Evolutionary conservation across 805 yeast genomes (phyloP).

Genomic region (Cyberlindnera maritima): DNA sequence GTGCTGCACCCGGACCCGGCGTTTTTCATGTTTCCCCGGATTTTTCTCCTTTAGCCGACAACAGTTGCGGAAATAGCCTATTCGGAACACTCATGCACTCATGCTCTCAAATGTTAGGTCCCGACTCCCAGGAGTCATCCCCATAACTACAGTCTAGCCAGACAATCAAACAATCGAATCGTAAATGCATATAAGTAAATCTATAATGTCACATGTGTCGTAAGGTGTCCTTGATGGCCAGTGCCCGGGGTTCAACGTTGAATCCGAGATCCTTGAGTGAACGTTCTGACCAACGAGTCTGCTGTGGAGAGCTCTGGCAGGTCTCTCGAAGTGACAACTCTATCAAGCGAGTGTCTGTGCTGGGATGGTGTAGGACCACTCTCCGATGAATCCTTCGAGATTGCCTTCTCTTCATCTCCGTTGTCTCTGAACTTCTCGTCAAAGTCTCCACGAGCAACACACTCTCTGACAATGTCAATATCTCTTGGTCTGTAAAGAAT

Average conservation of each 20-base stretch:
- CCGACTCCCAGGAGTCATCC: too few species aligned
- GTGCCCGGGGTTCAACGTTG: too few species aligned
- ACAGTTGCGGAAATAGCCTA: conserved; percentile 3
- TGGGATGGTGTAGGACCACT: neutral
- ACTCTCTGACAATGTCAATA: conserved; percentile 66
- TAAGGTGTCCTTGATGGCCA: too few species aligned
- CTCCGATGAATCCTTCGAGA: conserved; percentile 9
- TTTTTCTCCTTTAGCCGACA: conserved; percentile 9
- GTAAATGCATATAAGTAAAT: too few species aligned
- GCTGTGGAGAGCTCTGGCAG: conserved; percentile 20
- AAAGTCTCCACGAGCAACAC: conserved; percentile 63
- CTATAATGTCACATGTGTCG: too few species aligned
- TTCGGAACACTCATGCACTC: too few species aligned
- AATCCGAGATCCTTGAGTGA: conserved; percentile 7
- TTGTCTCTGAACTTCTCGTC: conserved; percentile 26
- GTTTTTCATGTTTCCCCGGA: conserved; percentile 6
- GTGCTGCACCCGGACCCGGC: too few species aligned
- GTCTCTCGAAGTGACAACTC: conserved; percentile 15
- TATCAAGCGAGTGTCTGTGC: conserved; percentile 16
- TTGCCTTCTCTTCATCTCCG: conserved; percentile 13
- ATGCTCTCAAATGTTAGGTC: too few species aligned
- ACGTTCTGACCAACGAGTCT: conserved; percentile 15
- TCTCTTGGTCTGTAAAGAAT: conserved; percentile 60
- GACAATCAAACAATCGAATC: too few species aligned
- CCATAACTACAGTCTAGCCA: too few species aligned